Percentiles rank a stretch among this genome's conserved stretches.
Evolutionary conservation across 306 rosid genomes (phyloP).

Genomic region (Vigna angularis): DNA sequence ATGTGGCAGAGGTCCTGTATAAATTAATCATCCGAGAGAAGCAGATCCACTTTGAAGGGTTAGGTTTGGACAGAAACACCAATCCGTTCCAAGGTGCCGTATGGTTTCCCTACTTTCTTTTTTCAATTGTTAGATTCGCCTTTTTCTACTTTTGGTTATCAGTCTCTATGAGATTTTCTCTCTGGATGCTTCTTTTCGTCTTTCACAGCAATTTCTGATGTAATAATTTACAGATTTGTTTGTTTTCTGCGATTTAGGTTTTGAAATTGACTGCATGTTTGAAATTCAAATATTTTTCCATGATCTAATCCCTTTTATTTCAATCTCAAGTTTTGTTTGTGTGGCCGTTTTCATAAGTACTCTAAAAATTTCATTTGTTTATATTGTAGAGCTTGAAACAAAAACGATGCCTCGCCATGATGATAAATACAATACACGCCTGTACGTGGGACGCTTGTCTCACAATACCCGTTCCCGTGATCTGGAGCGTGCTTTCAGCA

Average conservation of each 20-base stretch:
- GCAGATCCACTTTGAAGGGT: conserved; percentile 21
- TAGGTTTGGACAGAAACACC: conserved; percentile 35
- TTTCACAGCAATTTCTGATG: too few species aligned
- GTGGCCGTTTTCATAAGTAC: neutral
- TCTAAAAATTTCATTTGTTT: neutral
- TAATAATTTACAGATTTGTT: too few species aligned
- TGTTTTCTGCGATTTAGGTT: neutral
- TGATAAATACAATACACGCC: conserved; percentile 64
- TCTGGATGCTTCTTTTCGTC: neutral
- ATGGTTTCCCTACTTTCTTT: neutral
- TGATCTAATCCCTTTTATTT: too few species aligned
- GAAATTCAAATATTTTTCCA: neutral
- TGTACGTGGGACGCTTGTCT: conserved; percentile 67
- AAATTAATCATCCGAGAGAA: neutral
- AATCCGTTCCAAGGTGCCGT: conserved; percentile 12
- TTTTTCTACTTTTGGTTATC: neutral
- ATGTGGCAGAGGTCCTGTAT: neutral
- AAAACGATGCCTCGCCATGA: conserved; percentile 70
- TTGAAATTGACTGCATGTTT: neutral
- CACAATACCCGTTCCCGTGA: conserved; percentile 68
- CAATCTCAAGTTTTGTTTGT: too few species aligned
- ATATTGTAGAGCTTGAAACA: conserved; percentile 40
- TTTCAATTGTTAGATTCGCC: neutral
- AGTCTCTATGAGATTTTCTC: neutral
- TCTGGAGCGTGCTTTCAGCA: conserved; percentile 59